A percentile compares a stretch with the other conserved stretches of the same genome.
Conservation (phyloP, 2,329 filamentous ascomycete species). For the Fusarium sp. region DNA sequence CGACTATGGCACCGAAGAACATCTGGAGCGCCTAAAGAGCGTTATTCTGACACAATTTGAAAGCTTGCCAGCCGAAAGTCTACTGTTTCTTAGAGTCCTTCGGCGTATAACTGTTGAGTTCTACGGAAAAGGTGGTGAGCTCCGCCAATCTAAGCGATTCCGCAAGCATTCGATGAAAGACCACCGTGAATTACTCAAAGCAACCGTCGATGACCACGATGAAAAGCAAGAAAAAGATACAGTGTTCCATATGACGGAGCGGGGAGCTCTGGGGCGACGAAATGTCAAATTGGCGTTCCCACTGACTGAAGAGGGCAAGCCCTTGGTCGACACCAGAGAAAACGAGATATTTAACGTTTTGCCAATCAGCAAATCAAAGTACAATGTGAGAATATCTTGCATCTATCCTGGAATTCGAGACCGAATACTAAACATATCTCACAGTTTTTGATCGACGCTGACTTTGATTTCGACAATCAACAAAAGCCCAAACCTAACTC, state of each 20-base stretch:
- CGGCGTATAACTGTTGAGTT: neutral
- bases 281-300: neutral
- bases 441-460: neutral
- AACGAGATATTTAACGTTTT: neutral
- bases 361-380: neutral
- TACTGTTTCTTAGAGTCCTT: fast-evolving
- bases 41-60: neutral
- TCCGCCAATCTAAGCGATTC: neutral
- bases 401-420: fast-evolving
- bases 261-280: fast-evolving
- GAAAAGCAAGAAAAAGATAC: fast-evolving
- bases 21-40: neutral
- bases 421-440: neutral
- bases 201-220: fast-evolving
- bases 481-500: neutral
- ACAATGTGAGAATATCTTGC: neutral
- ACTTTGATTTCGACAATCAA: neutral
- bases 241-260: fast-evolving
- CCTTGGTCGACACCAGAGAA: fast-evolving
- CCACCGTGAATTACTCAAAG: neutral
- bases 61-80: fast-evolving
- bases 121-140: neutral
- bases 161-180: fast-evolving
- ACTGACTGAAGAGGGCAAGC: fast-evolving
- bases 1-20: neutral